Base-by-base conservation (phyloP, 176 grass and related monocot genomes). In the Elymus sibiricus region DNA sequence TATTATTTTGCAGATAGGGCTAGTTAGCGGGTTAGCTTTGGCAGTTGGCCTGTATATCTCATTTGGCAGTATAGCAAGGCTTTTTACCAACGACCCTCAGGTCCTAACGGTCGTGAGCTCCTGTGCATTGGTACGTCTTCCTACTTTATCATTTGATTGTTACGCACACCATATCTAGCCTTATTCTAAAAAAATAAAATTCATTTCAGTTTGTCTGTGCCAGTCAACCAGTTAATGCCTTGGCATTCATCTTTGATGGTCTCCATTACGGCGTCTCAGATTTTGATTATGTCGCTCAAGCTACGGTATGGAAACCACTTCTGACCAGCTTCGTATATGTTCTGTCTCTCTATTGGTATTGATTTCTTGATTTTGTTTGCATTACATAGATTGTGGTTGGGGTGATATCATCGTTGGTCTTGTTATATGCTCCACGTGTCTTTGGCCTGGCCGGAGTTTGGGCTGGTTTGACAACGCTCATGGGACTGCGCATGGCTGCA, bases 201-300 rank as follows among this genome's bases (percentile, higher is more conserved):
- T 69, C 64, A 38, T 88, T 94, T 82, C 74, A 94, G 93, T 98
- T 98, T 94, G 92, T 98, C 6, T 89, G 92, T 86, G 96, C 92
- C 34, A 98, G 88, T 74, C 96, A 98, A 86, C 96, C 93, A 79
- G 86, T 95, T 68, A 98, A 98, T 88, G 90, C 93, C 44, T 82
- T 98, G 84, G 96, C 96, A 81, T 98, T 98, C 81, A 89, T 98
- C 82, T 98, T 94, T 67, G 96, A 98, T 79, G 96, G 96, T 79
- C 91, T 98, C 25, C 96, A 94, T 76, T 98, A 98, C 61, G 93
- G 96, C 43, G 82, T 90, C 70, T 98, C 93, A 87, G 96, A 98
- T 95, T 98, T 98, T 86, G 83, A 92, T 58, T 98, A 98, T 64
- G 86, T 89, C 43, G 96, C 90, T 84, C 56, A 86, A 77, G 91